A percentile compares a stretch with the other conserved stretches of the same genome.
Conservation (phyloP, 2,329 filamentous ascomycete species). For the Chrysoporthe deuterocubensis region DNA sequence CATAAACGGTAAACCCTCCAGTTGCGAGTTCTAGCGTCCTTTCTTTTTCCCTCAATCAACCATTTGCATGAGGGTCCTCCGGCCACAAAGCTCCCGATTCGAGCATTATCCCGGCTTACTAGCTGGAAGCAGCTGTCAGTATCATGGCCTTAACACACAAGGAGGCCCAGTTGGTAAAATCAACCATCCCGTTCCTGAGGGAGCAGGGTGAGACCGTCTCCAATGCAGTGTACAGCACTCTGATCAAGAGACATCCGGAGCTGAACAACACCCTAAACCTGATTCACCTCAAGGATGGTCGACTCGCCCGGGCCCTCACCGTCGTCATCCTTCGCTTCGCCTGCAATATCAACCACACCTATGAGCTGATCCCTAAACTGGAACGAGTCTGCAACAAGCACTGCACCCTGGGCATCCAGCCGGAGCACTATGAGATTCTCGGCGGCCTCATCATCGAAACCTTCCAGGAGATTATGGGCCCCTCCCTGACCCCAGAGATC, state of each 20-base stretch:
- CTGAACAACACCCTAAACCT: conserved; percentile 70
- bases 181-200: conserved; percentile 68
- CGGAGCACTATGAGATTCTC: conserved; percentile 69
- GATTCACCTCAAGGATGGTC: conserved; percentile 61
- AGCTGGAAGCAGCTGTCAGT: background rate
- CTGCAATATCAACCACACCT: conserved; percentile 64
- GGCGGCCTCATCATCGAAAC: conserved; percentile 67
- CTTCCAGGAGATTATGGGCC: conserved; percentile 66
- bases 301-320: conserved; percentile 61
- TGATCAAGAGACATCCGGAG: conserved; percentile 64
- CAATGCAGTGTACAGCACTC: conserved; percentile 68
- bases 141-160: conserved; percentile 42
- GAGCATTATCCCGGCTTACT: background rate
- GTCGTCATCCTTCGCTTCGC: conserved; percentile 69
- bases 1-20: conserved; percentile 15
- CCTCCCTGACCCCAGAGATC: conserved; percentile 63
- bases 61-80: background rate
- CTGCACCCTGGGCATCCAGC: conserved; percentile 64
- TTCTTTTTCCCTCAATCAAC: conserved; percentile 1
- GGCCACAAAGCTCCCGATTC: background rate
- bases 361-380: conserved; percentile 51
- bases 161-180: conserved; percentile 66
- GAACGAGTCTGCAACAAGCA: conserved; percentile 68
- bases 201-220: conserved; percentile 69
- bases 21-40: background rate